Conservation (phyloP, 441 rosid species). For the Euphorbia celastroides region DNA sequence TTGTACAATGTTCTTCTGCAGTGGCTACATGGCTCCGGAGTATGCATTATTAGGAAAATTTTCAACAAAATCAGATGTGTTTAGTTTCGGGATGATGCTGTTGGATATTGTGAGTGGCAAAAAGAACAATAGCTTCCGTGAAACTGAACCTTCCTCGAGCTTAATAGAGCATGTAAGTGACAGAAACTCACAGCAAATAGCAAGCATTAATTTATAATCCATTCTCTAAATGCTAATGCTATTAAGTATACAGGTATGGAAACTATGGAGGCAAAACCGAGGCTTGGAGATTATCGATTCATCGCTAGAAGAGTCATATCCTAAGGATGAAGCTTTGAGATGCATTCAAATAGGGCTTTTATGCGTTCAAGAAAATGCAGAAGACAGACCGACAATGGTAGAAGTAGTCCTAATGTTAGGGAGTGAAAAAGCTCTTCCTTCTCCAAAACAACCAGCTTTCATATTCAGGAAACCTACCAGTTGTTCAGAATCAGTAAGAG, state of each 20-base stretch:
- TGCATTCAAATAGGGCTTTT: constrained; percentile 38
- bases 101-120: constrained; percentile 26
- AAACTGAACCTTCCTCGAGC: constrained; percentile 6
- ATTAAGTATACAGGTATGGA: constrained; percentile 35
- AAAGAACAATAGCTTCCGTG: constrained; percentile 14
- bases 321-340: constrained; percentile 23
- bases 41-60: constrained; percentile 21
- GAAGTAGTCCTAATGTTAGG: constrained; percentile 33
- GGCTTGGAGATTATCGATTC: constrained; percentile 29
- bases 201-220: background rate
- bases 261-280: constrained; percentile 30
- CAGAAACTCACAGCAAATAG: background rate
- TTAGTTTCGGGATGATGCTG: constrained; percentile 26
- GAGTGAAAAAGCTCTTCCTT: constrained; percentile 18
- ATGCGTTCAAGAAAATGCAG: constrained; percentile 34
- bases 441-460: constrained; percentile 21
- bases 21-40: constrained; percentile 32
- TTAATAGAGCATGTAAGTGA: constrained; percentile 25
- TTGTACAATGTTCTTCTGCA: background rate
- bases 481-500: background rate
- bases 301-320: constrained; percentile 16
- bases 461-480: background rate
- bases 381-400: constrained; percentile 40
- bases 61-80: constrained; percentile 28
- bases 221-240: background rate